phyloP scores from a whole-genome alignment of 2,329 filamentous ascomycete species.

The Elsinoe arachidis region DNA sequence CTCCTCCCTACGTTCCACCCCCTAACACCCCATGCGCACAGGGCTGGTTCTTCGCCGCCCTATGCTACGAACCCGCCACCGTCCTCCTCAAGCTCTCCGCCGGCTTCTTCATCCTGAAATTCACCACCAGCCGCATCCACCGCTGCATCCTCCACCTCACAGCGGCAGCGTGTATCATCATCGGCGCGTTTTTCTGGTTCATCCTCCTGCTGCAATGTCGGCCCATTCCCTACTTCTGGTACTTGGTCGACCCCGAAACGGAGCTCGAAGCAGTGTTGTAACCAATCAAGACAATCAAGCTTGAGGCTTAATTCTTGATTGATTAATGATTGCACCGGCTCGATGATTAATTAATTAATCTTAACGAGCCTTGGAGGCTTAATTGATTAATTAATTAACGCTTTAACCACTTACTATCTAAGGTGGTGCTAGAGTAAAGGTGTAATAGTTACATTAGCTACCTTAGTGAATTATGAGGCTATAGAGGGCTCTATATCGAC shows the following conservation, averaged over 20 bases:
- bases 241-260: background rate
- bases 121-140: background rate
- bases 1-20: background rate
- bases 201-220: background rate
- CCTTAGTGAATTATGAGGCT: too few species aligned
- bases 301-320: too few species aligned
- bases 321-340: too few species aligned
- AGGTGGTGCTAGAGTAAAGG: too few species aligned
- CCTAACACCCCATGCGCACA: background rate
- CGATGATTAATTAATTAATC: too few species aligned
- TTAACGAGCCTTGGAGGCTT: too few species aligned
- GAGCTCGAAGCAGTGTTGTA: too few species aligned
- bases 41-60: background rate
- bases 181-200: slow-evolving; percentile 1
- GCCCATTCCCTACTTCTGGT: background rate
- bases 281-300: too few species aligned
- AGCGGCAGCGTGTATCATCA: background rate
- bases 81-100: slow-evolving; percentile 4
- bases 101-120: background rate
- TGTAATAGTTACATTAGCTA: too few species aligned
- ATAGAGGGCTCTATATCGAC: too few species aligned
- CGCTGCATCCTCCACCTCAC: background rate
- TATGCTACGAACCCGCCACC: background rate
- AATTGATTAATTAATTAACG: too few species aligned
- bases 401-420: too few species aligned